Evolutionary conservation across 2,329 filamentous ascomycete genomes (phyloP), one percentile per base, ranked within the genome.

Genomic region (Capronia americana): DNA sequence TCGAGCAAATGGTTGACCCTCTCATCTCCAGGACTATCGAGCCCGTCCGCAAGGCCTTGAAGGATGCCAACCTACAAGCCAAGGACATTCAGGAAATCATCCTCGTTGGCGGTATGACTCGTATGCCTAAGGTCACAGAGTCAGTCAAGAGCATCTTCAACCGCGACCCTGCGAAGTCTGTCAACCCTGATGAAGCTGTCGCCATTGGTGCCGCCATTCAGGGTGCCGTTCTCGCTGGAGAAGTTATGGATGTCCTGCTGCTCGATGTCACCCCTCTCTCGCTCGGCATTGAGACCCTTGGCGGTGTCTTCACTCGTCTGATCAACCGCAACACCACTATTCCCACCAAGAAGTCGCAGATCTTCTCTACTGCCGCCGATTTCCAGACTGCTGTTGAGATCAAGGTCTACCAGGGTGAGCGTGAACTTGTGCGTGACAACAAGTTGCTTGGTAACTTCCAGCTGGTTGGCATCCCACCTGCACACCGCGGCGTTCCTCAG

Each of bases 301-400:
- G 94, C 75, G 94, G 94, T 88, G 93, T 97, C 77, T 97, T 98
- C 87, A 97, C 94, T 71, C 92, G 93, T 78, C 82, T 98, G 81
- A 98, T 98, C 86, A 97, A 96, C 90, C 92, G 94, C 76, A 98
- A 98, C 88, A 98, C 94, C 77, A 97, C 94, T 73, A 98, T 98
- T 78, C 94, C 94, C 65, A 98, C 94, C 84, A 97, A 97, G 90
- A 98, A 98, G 86, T 97, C 93, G 12, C 93, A 97, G 85, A 89
- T 93, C 78, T 98, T 98, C 89, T 97, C 93, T 64, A 98, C 94
- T 59, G 93, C 93, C 62, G 93, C 94, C 73, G 94, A 98, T 81
- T 97, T 96, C 91, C 94, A 98, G 87, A 96, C 92, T 70, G 94
- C 93, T 74, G 94, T 98, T 77, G 93, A 97, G 86, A 98, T 98